These are phyloP conservation scores for Galeopsis tetrahit DNA, from an alignment of 257 asterid species.

Conservation along the genomic window DNA sequence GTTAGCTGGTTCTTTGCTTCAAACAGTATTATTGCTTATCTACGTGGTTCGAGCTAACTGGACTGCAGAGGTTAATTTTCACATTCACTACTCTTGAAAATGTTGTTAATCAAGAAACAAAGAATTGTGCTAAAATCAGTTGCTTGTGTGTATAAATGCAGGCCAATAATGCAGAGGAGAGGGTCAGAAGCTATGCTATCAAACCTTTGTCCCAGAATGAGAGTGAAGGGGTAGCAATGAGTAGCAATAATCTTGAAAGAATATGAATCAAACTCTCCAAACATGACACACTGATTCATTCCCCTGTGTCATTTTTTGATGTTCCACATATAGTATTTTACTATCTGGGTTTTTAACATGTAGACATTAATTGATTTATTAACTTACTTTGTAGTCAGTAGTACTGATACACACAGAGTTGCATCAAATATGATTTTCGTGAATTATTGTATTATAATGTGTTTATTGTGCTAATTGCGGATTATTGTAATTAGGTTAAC, in stretches of 20 bases:
- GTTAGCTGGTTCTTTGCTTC: slow-evolving; percentile 51
- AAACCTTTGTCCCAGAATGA: slow-evolving; percentile 39
- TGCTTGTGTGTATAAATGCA: slow-evolving; percentile 31
- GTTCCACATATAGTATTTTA: too few species aligned
- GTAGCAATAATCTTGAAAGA: background rate
- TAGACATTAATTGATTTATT: too few species aligned
- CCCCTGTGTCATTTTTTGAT: too few species aligned
- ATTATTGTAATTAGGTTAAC: too few species aligned
- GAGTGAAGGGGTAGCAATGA: slow-evolving; percentile 31
- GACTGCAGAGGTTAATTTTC: slow-evolving; percentile 56
- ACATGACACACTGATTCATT: too few species aligned
- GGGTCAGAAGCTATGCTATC: slow-evolving; percentile 41
- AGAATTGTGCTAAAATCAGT: background rate
- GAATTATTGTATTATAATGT: too few species aligned
- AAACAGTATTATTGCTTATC: slow-evolving; percentile 50
- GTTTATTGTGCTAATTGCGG: too few species aligned
- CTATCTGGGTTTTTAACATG: too few species aligned
- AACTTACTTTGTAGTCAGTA: too few species aligned
- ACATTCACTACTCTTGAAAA: slow-evolving; percentile 6
- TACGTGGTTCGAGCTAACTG: slow-evolving; percentile 56
- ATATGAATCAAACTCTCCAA: background rate
- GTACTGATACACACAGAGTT: too few species aligned
- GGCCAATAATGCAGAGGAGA: slow-evolving; percentile 63
- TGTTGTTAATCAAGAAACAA: background rate
- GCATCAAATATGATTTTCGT: too few species aligned